Conservation (phyloP, 257 asterid species). For the Nicotiana sylvestris region DNA sequence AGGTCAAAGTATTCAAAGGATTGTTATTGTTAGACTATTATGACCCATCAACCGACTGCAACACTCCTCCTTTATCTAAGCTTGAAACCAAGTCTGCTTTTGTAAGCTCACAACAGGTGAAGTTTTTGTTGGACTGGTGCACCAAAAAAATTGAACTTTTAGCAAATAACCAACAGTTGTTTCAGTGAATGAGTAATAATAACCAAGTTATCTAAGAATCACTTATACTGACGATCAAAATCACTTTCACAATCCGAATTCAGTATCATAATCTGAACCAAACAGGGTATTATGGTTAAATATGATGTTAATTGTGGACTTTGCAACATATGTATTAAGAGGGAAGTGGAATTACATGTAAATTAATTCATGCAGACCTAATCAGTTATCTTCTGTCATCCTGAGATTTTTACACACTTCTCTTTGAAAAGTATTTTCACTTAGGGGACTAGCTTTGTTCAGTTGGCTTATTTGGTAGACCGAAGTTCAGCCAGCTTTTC, state of each 20-base stretch:
- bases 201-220: background rate
- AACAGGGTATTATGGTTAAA: too few species aligned
- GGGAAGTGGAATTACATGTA: background rate
- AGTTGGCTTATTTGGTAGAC: too few species aligned
- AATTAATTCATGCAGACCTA: background rate
- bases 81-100: background rate
- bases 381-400: background rate
- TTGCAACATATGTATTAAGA: too few species aligned
- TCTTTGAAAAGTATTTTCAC: background rate
- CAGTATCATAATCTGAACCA: too few species aligned
- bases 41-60: background rate
- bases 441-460: too few species aligned
- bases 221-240: too few species aligned
- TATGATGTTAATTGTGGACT: too few species aligned
- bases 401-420: background rate
- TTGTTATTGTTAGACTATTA: background rate
- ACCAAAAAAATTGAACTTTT: background rate
- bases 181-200: background rate
- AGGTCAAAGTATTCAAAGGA: background rate
- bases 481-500: background rate
- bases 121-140: background rate
- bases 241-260: background rate
- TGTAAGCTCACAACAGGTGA: background rate
- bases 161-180: background rate
- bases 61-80: background rate